A percentile compares a stretch with the other conserved stretches of the same genome.
phyloP scores from a whole-genome alignment of 2,329 filamentous ascomycete species.

The Bipolaris zeicola region DNA sequence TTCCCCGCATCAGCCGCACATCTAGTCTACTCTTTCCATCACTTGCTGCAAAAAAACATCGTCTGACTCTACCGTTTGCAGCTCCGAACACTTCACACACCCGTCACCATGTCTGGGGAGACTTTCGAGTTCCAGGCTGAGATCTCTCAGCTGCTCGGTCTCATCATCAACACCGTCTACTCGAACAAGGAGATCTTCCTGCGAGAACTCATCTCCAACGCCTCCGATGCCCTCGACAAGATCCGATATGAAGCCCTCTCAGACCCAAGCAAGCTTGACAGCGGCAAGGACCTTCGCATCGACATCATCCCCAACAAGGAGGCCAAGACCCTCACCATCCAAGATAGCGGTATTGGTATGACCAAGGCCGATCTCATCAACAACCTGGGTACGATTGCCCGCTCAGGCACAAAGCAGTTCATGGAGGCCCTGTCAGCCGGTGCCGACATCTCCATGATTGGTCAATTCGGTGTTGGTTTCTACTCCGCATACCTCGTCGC shows the following conservation, averaged over 20 bases:
- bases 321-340: constrained; percentile 96
- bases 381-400: constrained; percentile 99
- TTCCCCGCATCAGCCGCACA: constrained; percentile 18
- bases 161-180: constrained; percentile 99
- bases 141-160: constrained; percentile 99
- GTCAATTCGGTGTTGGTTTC: constrained; percentile 99
- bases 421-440: constrained; percentile 99
- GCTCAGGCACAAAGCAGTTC: constrained; percentile 99
- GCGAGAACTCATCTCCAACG: constrained; percentile 97
- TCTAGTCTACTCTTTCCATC: constrained; percentile 8
- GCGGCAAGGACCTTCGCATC: constrained; percentile 96
- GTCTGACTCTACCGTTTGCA: constrained; percentile 18
- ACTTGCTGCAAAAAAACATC: constrained; percentile 1
- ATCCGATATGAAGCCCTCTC: constrained; percentile 98
- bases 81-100: constrained; percentile 25
- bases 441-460: constrained; percentile 99
- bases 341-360: constrained; percentile 99
- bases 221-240: constrained; percentile 99
- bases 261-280: constrained; percentile 95
- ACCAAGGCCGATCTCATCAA: constrained; percentile 99
- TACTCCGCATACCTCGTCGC: constrained; percentile 99
- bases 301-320: constrained; percentile 99
- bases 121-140: constrained; percentile 99
- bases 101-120: constrained; percentile 76
- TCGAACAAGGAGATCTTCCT: constrained; percentile 99